Base-by-base conservation (phyloP, 495 filamentous ascomycete species). In the Pseudevernia furfuracea region DNA sequence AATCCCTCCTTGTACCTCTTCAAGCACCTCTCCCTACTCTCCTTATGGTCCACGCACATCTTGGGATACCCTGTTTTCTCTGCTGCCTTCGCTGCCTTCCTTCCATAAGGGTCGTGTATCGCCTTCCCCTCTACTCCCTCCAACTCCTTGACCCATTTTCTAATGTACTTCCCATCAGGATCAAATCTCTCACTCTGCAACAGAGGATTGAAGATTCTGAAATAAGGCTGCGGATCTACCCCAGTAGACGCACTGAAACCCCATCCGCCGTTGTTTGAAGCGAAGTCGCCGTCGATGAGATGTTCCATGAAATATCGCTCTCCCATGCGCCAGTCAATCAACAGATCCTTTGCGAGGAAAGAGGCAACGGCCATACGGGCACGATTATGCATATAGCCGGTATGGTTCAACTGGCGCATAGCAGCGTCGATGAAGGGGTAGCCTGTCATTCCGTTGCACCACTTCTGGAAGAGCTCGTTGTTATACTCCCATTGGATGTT, bases 251-350 rank as follows among this genome's bases (percentile, higher is more conserved):
- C 85, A 21, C 82, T 82, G 72, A 92, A 96, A 0, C 92, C 92
- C 92, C 92, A 96, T 0, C 92, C 92, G 30, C 92, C 90, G 70
- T 93, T 93, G 69, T 97, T 97, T 46, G 84, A 89, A 2, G 91
- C 90, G 71, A 96, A 96, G 73, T 96, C 92, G 15, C 92, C 92
- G 72, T 96, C 92, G 62, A 97, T 85, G 8, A 96, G 80, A 59
- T 90, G 80, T 69, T 89, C 84, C 89, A 95, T 96, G 78, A 96
- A 96, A 71, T 87, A 93, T 19, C 79, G 80, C 77, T 97, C 92
- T 14, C 92, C 92, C 70, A 90, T 85, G 19, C 91, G 87, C 92
- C 92, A 96, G 78, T 97, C 92, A 37, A 96, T 75, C 30, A 95
- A 77, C 7, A 97, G 80, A 68, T 96, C 88, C 73, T 96, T 96